Evolutionary conservation across 306 rosid species (phyloP), one percentile per base, ranked within the genome.

Genomic region (Comarum palustre): DNA sequence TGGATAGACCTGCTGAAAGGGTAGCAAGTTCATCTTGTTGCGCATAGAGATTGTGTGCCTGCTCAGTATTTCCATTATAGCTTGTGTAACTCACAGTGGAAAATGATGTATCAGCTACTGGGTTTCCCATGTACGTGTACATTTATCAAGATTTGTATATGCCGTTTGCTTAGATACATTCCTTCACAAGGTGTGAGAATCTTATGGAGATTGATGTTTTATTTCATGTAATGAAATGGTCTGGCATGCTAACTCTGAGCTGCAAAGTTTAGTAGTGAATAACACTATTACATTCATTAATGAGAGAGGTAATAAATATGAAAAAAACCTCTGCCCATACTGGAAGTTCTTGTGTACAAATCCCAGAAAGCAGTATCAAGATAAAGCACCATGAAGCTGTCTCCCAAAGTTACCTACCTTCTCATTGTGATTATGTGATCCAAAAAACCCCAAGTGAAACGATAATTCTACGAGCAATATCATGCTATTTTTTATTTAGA

Each of bases 1-100:
- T 82, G 86, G 86, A 85, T 71, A 76, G 86, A 74, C 88, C 88
- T 32, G 72, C 86, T 14, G 88, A 85, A 69, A 79, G 88, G 78
- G 84, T 75, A 11, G 86, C 88, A 59, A 81, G 82, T 31, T 67
- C 86, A 1, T 76, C 88, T 17, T 85, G 88, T 76, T 85, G 88
- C 68, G 73, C 86, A n/a, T 85, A 76, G 75, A 71, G 45, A 41
- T 41, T 12, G 10, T 2, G 43, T 38, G 20, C 69, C 58, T 13
- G 32, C 32, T 3, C 38, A 3, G 75, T 54, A 24, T 66, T 63
- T 27, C 50, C 63, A 62, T 71, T 38, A 17, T 32, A 24, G 72
- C 74, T 51, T 27, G 61, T 12, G 24, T 52, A 75, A 68, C 31
- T 55, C 62, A 47, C 72, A 32, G 66, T 19, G 38, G 46, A 69